Base-by-base conservation (phyloP, 805 yeast species). In the Myxozyma udenii region DNA sequence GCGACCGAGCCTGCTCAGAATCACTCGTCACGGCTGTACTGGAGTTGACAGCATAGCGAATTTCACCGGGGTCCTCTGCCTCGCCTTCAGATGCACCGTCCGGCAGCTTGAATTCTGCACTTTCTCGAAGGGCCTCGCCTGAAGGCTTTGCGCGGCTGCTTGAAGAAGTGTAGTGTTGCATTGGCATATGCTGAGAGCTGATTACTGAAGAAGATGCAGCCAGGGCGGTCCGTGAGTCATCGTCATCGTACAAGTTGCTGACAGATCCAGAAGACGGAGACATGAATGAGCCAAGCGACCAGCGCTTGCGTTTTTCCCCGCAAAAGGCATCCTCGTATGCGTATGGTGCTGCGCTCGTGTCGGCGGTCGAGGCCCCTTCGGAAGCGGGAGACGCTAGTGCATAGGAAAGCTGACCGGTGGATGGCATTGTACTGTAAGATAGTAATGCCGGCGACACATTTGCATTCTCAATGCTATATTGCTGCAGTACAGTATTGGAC, bases 201-300 rank as follows among this genome's bases (percentile, higher is more conserved):
- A n/a, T n/a, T n/a, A n/a, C n/a, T n/a, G n/a, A n/a, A n/a, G 33
- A 14, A 28, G 33, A 28, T 28, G 33, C 33, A 9, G 33, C 33
- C 12, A 28, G 33, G 14, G 33, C 33, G 12, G 14, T 9, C 12
- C 33, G 33, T n/a, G 45, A 40, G 16, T 32, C 32, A 24, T 38
- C 35, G 9, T 39, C 21, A 33, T 46, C 52, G 44, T 52, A 52
- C 18, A 52, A 38, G 43, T 48, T 40, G 33, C 33, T 28, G 41
- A 52, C 56, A 9, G 35, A 30, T 18, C 52, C 52, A 5, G 42
- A 38, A 14, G 46, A 16, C 12, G 50, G 56, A 1, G 49, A 22
- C 22, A 38, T 30, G 45, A 46, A 52, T 14, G 56, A 48, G 14
- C 52, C 56, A 7, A 48, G 38, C 6, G 56, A 44, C 56, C 56